These are phyloP conservation scores for Metschnikowia lochheadii DNA, from an alignment of 805 yeast genomes.

Conservation along the genomic window DNA sequence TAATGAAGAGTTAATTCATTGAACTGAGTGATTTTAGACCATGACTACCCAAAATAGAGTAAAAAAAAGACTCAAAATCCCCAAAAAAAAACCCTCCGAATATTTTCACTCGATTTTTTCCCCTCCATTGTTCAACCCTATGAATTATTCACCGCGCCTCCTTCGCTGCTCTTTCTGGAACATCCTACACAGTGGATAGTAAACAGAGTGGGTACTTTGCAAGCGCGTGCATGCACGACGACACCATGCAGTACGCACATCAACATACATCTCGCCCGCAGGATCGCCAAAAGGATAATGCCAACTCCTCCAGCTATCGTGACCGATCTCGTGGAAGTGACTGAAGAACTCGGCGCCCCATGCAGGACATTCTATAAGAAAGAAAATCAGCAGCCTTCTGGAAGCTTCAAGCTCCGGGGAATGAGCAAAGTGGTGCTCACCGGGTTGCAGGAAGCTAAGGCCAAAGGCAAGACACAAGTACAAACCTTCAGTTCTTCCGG, in stretches of 20 bases:
- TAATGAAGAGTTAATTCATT: no score
- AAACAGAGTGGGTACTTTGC: no score
- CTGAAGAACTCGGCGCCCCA: conserved; percentile 21
- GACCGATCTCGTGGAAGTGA: conserved; percentile 40
- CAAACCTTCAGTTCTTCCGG: conserved; percentile 51
- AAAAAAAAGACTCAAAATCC: no score
- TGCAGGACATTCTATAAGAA: conserved; percentile 46
- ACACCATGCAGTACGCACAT: neutral
- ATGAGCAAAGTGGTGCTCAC: conserved; percentile 43
- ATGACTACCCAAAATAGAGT: no score
- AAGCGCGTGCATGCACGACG: neutral
- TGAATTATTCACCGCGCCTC: no score
- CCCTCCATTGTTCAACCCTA: no score
- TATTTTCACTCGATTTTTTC: no score
- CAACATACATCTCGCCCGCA: neutral
- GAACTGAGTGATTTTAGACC: no score
- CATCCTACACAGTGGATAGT: no score
- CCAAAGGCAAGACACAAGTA: conserved; percentile 23
- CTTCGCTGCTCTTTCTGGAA: no score
- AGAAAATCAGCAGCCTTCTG: conserved; percentile 53
- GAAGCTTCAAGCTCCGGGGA: conserved; percentile 55
- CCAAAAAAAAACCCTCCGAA: no score
- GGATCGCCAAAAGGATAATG: neutral
- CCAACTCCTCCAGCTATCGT: conserved; percentile 20
- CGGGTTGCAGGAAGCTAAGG: conserved; percentile 26